phyloP scores from a whole-genome alignment of 352 stramenopile species.

The Phytopythium helicoides region DNA sequence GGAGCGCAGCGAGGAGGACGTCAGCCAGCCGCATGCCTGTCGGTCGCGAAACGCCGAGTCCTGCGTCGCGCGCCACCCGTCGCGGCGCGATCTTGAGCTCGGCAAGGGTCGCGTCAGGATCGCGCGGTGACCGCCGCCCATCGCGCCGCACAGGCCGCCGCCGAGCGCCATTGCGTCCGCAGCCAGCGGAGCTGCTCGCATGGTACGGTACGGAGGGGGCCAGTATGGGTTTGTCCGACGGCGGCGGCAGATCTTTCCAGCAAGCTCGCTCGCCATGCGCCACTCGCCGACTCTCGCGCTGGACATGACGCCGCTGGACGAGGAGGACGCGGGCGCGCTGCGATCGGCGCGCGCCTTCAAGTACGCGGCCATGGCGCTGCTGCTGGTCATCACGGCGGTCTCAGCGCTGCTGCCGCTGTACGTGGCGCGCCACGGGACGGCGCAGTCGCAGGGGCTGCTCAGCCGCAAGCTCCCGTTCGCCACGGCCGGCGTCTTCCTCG shows the following conservation, averaged over 20 bases:
- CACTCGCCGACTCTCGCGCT: not conserved
- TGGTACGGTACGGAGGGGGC: not conserved
- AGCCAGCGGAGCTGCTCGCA: not conserved
- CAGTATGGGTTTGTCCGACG: slow-evolving; percentile 1
- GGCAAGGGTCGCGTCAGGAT: slow-evolving; percentile 1
- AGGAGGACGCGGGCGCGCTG: slow-evolving; percentile 2
- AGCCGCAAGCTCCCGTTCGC: slow-evolving; percentile 61
- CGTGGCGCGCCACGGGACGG: slow-evolving; percentile 45
- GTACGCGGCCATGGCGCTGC: slow-evolving; percentile 36
- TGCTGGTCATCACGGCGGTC: slow-evolving; percentile 54
- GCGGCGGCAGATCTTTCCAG: slow-evolving; percentile 6
- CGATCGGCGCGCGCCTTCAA: slow-evolving; percentile 44
- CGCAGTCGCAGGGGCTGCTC: slow-evolving; percentile 31
- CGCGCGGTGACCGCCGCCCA: too few relatives aligned
- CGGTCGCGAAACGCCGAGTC: not conserved
- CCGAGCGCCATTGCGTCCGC: too few relatives aligned
- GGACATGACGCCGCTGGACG: slow-evolving; percentile 1
- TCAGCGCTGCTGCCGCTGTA: slow-evolving; percentile 54
- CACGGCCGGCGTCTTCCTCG: slow-evolving; percentile 61
- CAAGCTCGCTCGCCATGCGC: too few relatives aligned
- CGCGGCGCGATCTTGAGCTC: not conserved
- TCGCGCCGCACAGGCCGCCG: not conserved
- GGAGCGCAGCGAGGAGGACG: not conserved
- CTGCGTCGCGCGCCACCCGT: too few relatives aligned
- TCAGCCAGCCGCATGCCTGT: not conserved